Evolutionary conservation across 2,329 filamentous ascomycete species (phyloP), one percentile per base, ranked within the genome.

Genomic region (Exophiala xenobiotica): DNA sequence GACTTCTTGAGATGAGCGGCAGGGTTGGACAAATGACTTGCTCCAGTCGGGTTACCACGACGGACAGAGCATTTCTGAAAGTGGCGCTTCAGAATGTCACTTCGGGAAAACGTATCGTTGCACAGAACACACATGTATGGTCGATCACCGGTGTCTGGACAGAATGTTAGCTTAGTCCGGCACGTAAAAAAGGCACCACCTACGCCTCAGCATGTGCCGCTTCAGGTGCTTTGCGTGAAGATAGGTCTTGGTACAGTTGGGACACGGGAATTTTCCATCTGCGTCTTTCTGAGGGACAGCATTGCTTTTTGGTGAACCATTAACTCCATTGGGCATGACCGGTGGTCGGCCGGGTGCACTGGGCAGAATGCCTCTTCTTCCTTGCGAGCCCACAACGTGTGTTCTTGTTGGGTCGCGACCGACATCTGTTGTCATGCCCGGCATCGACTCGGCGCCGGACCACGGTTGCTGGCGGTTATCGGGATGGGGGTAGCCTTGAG

Each of bases 21-120:
- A 27, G 90, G 89, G 73, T 96, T 90, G 62, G 91, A 95, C 71
- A 99, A 74, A 75, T 99, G 93, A 67, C 88, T 96, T 58, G 90
- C 90, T 63, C 91, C 91, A 12, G 90, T 96, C 48, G 93, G 92
- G 73, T 97, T 97, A 52, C 93, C 93, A 68, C 93, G 86, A 65
- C 93, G 86, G 60, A 96, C 90, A 31, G 93, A 96, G 76, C 93
- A 99, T 78, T 99, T 99, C 72, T 96, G 91, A 74, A 97, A 99
- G 75, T 99, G 93, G 60, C 93, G 89, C 79, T 99, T 99, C 65
- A 99, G 77, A 61, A 99, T 97, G 68, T 99, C 93, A 78, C 90
- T 96, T 70, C 93, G 86, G 42, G 90, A 96, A 74, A 99, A 99
- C 26, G 91, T 97, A 72, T 97, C 93, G 70, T 93, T 90, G 78